Evolutionary conservation across 2,329 filamentous ascomycete genomes (phyloP), one percentile per base, ranked within the genome.

Genomic region (Fusarium musae): DNA sequence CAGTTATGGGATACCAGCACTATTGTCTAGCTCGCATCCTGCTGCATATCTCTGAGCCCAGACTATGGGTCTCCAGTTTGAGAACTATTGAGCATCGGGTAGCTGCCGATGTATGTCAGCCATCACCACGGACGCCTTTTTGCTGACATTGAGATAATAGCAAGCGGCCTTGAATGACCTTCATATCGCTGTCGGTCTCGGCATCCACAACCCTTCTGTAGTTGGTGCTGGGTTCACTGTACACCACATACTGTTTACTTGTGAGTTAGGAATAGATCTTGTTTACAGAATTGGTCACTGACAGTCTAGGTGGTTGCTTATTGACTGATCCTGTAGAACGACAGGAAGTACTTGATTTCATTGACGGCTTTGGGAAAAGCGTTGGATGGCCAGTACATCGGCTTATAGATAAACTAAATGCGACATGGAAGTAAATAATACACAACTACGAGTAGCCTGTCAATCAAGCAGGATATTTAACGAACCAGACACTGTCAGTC

Each of bases 221-320:
- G 28, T 50, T 12, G 46, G 46, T 1, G 46, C 46, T 23, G 28
- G 46, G 15, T 50, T 50, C 5, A 50, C 46, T 12, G 46, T 50
- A 2, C 46, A 50, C 17, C 46, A 50, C 12, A 9, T 34, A 12
- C 46, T 50, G 11, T 50, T 50, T 5, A 23, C 28, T 6, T 50
- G 46, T 50, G 19, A 50, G 46, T 30, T 50, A 0, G 23, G 3
- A 3, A 1, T 5, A 1, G 4, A 3, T 16, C 23, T 9, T 19
- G 1, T 5, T 26, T 0, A 19, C 1, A 9, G 0, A 0, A 12
- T 17, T 12, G 4, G 0, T 2, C 2, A 19, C 7, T 44, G 1
- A 44, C 3, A 19, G 28, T 23, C 2, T 4, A 50, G 46, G 46
- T 3, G 21, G 46, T 9, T 50, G 46, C 5, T 6, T 50, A 3